Evolutionary conservation across 2,329 filamentous ascomycete genomes (phyloP).

Genomic region (Septoria linicola): DNA sequence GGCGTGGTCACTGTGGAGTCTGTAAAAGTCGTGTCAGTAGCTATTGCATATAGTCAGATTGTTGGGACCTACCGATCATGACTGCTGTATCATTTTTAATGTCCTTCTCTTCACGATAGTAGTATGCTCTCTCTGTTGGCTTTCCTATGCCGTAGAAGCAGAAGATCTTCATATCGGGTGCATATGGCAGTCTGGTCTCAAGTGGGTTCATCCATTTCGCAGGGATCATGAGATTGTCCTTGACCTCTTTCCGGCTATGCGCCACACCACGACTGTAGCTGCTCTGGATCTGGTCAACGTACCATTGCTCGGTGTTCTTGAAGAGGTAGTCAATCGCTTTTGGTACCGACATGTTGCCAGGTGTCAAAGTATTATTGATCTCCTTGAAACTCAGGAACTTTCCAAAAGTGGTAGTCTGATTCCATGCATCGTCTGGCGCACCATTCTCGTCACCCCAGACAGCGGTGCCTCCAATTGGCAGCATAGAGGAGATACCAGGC

Average conservation of each 20-base stretch:
- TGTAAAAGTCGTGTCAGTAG: conserved; percentile 11
- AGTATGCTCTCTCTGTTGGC: conserved; percentile 88
- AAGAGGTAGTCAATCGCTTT: conserved; percentile 77
- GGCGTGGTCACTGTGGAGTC: conserved; percentile 70
- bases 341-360: conserved; percentile 74
- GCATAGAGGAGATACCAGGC: conserved; percentile 95
- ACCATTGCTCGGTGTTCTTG: conserved; percentile 81
- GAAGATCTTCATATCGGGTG: conserved; percentile 88
- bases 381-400: conserved; percentile 81
- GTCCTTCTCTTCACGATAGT: conserved; percentile 73
- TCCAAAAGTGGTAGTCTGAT: conserved; percentile 72
- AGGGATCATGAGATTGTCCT: conserved; percentile 56
- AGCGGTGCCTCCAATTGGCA: conserved; percentile 87
- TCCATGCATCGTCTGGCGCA: conserved; percentile 81
- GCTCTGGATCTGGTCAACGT: conserved; percentile 65
- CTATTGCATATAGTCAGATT: background rate
- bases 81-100: conserved; percentile 60
- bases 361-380: conserved; percentile 56
- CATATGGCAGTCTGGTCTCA: conserved; percentile 80
- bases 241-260: conserved; percentile 73
- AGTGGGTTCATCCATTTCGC: conserved; percentile 92
- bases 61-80: conserved; percentile 27
- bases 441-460: conserved; percentile 90
- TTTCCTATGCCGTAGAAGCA: conserved; percentile 98
- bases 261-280: conserved; percentile 90